Conservation (phyloP, 169 alveolate genomes). For the Theileria annulata region DNA sequence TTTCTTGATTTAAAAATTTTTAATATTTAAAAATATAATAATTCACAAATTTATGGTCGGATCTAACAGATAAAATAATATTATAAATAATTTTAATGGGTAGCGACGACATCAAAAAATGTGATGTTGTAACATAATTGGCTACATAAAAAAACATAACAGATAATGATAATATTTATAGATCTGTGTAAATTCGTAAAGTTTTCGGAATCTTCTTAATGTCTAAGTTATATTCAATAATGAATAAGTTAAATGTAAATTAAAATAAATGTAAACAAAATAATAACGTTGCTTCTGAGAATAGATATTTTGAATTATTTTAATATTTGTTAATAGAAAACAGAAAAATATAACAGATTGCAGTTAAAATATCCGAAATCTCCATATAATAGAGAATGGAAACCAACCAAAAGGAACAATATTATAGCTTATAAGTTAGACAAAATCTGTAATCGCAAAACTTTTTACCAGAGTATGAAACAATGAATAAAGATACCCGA, state of each 20-base stretch:
- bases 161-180: neutral
- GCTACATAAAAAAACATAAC: neutral
- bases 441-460: neutral
- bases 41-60: neutral
- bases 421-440: neutral
- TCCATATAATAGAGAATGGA: neutral
- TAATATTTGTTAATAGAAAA: constrained; percentile 1
- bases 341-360: neutral
- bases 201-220: neutral
- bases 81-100: neutral
- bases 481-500: neutral
- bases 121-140: constrained; percentile 14
- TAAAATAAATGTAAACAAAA: neutral
- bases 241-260: neutral
- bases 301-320: neutral
- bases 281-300: neutral
- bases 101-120: constrained; percentile 9
- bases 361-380: neutral
- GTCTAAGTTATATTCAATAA: neutral
- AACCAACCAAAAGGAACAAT: neutral
- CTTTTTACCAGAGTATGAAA: neutral
- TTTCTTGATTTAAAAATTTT: neutral
- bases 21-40: neutral
- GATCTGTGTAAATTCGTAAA: constrained; percentile 17
- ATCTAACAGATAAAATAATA: neutral